These are phyloP conservation scores for Glaciozyma martinii DNA, from an alignment of 768 basidiomycete species.

Conservation along the genomic window DNA sequence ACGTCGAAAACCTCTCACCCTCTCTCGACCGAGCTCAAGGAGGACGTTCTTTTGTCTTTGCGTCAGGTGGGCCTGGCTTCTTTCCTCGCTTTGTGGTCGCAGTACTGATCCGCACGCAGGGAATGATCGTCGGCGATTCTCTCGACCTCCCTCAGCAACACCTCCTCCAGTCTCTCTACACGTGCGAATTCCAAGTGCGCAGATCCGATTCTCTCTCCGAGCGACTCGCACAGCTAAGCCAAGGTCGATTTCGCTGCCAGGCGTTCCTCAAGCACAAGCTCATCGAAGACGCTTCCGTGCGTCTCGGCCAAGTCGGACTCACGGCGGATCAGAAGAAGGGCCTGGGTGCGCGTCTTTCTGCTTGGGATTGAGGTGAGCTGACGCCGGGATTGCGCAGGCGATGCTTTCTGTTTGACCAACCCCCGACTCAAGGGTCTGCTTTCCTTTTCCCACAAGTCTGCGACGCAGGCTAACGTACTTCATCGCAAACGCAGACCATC, in stretches of 20 bases:
- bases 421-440: conserved; percentile 4
- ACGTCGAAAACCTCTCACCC: not conserved
- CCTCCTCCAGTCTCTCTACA: not conserved
- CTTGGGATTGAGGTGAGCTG: no score
- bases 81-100: no score
- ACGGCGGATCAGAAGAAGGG: no score
- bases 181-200: no score
- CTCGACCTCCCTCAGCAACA: not conserved
- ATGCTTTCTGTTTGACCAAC: conserved; percentile 10
- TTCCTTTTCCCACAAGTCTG: no score
- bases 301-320: no score
- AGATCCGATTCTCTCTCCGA: no score
- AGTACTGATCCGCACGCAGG: not conserved
- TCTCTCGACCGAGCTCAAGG: not conserved
- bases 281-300: not conserved
- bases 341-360: no score
- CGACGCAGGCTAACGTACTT: no score
- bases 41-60: not conserved
- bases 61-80: not conserved
- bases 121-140: not conserved
- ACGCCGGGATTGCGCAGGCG: not conserved
- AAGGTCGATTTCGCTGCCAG: no score
- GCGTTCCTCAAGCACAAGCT: not conserved
- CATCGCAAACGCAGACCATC: conserved; percentile 1
- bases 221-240: not conserved